phyloP scores from a whole-genome alignment of 306 rosid species.

The Gleditsia sinensis region DNA sequence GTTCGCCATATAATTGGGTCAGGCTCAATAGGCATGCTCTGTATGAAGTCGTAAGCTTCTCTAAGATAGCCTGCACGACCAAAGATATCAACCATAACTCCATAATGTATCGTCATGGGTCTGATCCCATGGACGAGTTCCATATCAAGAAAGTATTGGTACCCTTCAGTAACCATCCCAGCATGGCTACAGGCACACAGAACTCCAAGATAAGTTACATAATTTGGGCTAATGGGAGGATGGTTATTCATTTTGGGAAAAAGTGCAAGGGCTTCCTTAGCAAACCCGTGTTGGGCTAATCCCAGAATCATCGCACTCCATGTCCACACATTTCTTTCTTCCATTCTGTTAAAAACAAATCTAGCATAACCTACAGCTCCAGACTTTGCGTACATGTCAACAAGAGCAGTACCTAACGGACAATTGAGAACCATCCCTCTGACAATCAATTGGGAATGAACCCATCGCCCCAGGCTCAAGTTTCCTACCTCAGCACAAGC shows the following conservation, averaged over 20 bases:
- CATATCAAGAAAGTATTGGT: conserved; percentile 65
- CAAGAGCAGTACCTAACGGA: conserved; percentile 78
- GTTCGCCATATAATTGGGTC: conserved; percentile 82
- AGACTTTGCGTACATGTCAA: conserved; percentile 87
- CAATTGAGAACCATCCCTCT: conserved; percentile 66
- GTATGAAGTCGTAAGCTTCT: conserved; percentile 72
- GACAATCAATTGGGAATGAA: conserved; percentile 63
- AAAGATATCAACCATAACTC: conserved; percentile 83
- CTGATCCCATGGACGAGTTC: conserved; percentile 63
- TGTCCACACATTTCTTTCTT: conserved; percentile 80
- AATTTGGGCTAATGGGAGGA: conserved; percentile 60
- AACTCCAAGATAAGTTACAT: conserved; percentile 82
- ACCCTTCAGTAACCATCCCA: conserved; percentile 70
- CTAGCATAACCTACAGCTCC: conserved; percentile 65
- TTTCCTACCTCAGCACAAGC: conserved; percentile 79
- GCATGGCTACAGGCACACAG: conserved; percentile 92
- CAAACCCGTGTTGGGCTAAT: conserved; percentile 85
- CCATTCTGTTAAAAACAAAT: conserved; percentile 59
- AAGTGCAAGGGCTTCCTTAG: conserved; percentile 66
- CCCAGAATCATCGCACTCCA: conserved; percentile 96
- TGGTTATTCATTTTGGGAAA: conserved; percentile 49
- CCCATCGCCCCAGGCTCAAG: conserved; percentile 76
- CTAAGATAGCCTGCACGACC: conserved; percentile 71
- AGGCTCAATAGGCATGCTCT: conserved; percentile 66
- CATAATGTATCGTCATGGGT: conserved; percentile 76